These are phyloP conservation scores for Periconia sp. DNA, from an alignment of 2,329 filamentous ascomycete species.

Conservation along the genomic window DNA sequence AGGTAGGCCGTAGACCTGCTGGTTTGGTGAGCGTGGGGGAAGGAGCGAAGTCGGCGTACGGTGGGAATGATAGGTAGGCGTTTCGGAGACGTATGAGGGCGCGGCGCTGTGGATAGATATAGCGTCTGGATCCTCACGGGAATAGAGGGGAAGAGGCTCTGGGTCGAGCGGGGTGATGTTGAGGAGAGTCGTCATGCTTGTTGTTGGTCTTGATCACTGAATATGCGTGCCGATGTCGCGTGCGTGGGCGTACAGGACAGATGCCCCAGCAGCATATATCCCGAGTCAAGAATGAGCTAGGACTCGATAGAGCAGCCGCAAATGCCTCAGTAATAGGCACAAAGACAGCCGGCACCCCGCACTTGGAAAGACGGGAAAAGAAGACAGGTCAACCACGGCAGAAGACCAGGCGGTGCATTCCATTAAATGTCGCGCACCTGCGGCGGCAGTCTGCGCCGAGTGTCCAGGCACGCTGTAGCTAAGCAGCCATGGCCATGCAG, in stretches of 20 bases:
- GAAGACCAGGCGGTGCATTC: slow-evolving; percentile 11
- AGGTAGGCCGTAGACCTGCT: slow-evolving; percentile 25
- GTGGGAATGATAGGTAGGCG: slow-evolving; percentile 68
- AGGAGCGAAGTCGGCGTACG: slow-evolving; percentile 30
- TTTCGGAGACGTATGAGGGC: slow-evolving; percentile 72
- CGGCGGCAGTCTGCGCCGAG: too few relatives aligned
- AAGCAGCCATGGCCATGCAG: slow-evolving; percentile 1
- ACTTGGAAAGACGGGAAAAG: neutral
- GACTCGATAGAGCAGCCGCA: neutral
- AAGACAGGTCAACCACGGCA: neutral
- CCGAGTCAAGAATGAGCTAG: too few relatives aligned
- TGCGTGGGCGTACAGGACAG: neutral
- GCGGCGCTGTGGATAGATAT: slow-evolving; percentile 70
- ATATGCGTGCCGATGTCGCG: neutral
- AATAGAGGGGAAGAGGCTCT: slow-evolving; percentile 41
- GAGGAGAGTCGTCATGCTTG: slow-evolving; percentile 34
- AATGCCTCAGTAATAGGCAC: neutral
- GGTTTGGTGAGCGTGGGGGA: slow-evolving; percentile 16
- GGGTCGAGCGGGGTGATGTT: slow-evolving; percentile 26
- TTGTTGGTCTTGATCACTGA: neutral
- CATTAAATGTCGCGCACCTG: slow-evolving; percentile 18
- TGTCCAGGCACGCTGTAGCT: slow-evolving; percentile 16
- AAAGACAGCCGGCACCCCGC: neutral
- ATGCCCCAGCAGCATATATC: too few relatives aligned
- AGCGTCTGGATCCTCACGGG: slow-evolving; percentile 64